phyloP scores from a whole-genome alignment of 352 stramenopile genomes.

The Lagenidium sp. region DNA sequence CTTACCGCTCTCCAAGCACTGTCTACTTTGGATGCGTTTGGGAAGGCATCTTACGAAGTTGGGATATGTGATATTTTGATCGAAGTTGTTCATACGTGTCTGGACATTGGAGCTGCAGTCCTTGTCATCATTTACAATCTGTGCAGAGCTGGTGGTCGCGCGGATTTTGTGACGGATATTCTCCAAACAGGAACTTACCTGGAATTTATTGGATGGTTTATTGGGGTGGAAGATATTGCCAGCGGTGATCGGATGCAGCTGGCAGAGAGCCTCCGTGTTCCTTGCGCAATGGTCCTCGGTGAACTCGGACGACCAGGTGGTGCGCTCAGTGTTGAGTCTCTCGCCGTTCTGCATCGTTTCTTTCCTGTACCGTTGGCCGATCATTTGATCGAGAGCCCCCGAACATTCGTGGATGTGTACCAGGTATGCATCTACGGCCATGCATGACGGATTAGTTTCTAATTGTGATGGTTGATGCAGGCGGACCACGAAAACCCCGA shows the following conservation, averaged over 20 bases:
- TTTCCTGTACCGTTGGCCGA: slow-evolving; percentile 58
- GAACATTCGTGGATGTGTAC: slow-evolving; percentile 48
- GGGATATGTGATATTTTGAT: slow-evolving; percentile 76
- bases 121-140: slow-evolving; percentile 64
- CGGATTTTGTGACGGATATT: slow-evolving; percentile 45
- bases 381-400: slow-evolving; percentile 36
- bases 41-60: slow-evolving; percentile 29
- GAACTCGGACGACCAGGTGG: slow-evolving; percentile 43
- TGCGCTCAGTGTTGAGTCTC: slow-evolving; percentile 37
- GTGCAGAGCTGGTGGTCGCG: slow-evolving; percentile 31
- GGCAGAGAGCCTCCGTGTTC: slow-evolving; percentile 42
- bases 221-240: slow-evolving; percentile 52
- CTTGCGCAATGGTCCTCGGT: slow-evolving; percentile 48
- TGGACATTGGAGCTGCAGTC: slow-evolving; percentile 36
- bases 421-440: slow-evolving; percentile 19
- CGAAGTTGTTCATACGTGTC: slow-evolving; percentile 55
- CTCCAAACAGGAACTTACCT: slow-evolving; percentile 65
- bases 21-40: slow-evolving; percentile 49
- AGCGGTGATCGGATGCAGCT: slow-evolving; percentile 52
- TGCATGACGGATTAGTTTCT: not conserved
- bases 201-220: slow-evolving; percentile 72
- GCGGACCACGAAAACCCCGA: slow-evolving; percentile 89
- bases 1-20: slow-evolving; percentile 43
- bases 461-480: slow-evolving; percentile 31
- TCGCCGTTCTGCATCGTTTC: slow-evolving; percentile 48